phyloP scores from a whole-genome alignment of 2,329 filamentous ascomycete species.

The Pseudogymnoascus sp. region DNA sequence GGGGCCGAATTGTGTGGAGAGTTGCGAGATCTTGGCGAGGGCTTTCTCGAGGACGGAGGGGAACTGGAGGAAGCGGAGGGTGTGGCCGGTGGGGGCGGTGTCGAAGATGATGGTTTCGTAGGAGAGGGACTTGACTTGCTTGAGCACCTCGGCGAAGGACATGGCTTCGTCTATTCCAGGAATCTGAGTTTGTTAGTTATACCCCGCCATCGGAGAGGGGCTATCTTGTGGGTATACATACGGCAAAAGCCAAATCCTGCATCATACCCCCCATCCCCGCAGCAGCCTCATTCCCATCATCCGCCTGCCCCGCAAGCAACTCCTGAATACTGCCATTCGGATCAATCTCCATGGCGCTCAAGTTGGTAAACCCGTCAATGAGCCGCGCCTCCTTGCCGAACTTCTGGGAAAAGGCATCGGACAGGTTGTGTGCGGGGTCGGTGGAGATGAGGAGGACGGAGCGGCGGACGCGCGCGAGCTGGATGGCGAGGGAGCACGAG shows the following conservation, averaged over 20 bases:
- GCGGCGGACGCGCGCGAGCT: constrained; percentile 89
- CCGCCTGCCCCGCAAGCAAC: constrained; percentile 67
- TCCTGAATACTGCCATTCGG: constrained; percentile 98
- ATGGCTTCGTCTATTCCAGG: constrained; percentile 98
- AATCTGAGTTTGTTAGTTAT: constrained; percentile 52
- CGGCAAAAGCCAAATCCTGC: constrained; percentile 94
- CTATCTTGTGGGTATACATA: constrained; percentile 37
- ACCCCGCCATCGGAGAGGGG: not conserved
- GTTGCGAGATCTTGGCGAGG: constrained; percentile 89
- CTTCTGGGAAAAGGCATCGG: constrained; percentile 96
- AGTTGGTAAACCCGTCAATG: constrained; percentile 82
- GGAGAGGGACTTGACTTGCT: constrained; percentile 96
- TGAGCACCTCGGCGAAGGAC: constrained; percentile 98
- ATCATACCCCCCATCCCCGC: constrained; percentile 85
- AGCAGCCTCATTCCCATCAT: constrained; percentile 64
- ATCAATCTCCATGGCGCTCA: constrained; percentile 98
- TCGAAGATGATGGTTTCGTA: constrained; percentile 99
- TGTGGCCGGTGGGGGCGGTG: constrained; percentile 95
- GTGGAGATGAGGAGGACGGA: constrained; percentile 97
- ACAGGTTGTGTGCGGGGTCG: constrained; percentile 95
- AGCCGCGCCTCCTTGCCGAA: constrained; percentile 97
- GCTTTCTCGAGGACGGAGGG: constrained; percentile 97
- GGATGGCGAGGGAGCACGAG: constrained; percentile 94
- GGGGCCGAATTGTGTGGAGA: constrained; percentile 89
- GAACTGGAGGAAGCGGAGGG: constrained; percentile 96